Conservation (phyloP, 805 yeast genomes). For the Danielia reshetovae region DNA sequence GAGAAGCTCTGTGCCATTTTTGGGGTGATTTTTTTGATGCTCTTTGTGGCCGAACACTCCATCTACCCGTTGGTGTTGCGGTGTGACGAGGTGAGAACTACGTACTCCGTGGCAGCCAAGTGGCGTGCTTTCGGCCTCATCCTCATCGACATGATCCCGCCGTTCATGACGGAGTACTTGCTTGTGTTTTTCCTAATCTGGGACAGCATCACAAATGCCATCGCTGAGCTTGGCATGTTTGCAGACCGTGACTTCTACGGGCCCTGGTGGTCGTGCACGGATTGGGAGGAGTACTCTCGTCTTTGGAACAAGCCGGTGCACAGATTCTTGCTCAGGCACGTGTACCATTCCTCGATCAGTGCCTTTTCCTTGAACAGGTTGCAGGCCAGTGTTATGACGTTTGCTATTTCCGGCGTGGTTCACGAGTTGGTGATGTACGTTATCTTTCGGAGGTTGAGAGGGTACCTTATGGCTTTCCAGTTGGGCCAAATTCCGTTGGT, state of each 20-base stretch:
- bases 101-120: conserved; percentile 43
- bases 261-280: conserved; percentile 95
- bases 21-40: conserved; percentile 83
- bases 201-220: conserved; percentile 87
- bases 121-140: conserved; percentile 51
- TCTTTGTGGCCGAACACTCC: conserved; percentile 68
- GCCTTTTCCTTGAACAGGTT: conserved; percentile 61
- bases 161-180: conserved; percentile 71
- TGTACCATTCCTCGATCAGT: conserved; percentile 85
- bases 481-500: conserved; percentile 86
- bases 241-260: conserved; percentile 94
- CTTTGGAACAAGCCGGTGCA: conserved; percentile 96
- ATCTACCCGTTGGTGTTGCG: conserved; percentile 70
- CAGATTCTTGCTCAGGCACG: conserved; percentile 83
- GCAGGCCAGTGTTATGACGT: conserved; percentile 74
- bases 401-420: conserved; percentile 71
- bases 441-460: conserved; percentile 73
- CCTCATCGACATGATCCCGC: conserved; percentile 71
- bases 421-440: conserved; percentile 94
- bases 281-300: conserved; percentile 91
- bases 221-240: conserved; percentile 83
- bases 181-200: conserved; percentile 85
- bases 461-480: conserved; percentile 75
- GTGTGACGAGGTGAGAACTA: conserved; percentile 49
- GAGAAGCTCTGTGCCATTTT: conserved; percentile 76